Percentiles rank a stretch among this genome's conserved stretches.
Conservation (phyloP, 2,329 filamentous ascomycete genomes). For the Myriosclerotinia scirpicola region DNA sequence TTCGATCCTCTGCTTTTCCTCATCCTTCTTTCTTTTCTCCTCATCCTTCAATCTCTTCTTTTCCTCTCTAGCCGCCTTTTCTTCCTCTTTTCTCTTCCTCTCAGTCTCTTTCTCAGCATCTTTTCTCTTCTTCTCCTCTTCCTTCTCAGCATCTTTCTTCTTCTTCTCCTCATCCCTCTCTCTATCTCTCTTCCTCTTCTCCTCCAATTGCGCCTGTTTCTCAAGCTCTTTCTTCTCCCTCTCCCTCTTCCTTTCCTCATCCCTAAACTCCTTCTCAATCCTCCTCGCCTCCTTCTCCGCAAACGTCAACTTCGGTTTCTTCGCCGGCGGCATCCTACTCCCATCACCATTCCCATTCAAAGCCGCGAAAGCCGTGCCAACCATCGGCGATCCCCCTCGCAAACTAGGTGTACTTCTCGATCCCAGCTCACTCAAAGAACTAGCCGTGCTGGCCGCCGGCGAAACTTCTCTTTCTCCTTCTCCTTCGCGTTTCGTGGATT, state of each 20-base stretch:
- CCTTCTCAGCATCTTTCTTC: slow-evolving; percentile 46
- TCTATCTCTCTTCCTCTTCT: slow-evolving; percentile 42
- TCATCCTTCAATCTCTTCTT: slow-evolving; percentile 40
- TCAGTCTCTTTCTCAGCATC: slow-evolving; percentile 39
- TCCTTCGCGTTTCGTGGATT: too few relatives aligned
- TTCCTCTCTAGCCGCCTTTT: slow-evolving; percentile 41
- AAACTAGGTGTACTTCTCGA: slow-evolving; percentile 28
- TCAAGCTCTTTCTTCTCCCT: slow-evolving; percentile 41
- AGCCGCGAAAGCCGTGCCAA: slow-evolving; percentile 29
- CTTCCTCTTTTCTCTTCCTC: slow-evolving; percentile 42
- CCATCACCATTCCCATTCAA: slow-evolving; percentile 27
- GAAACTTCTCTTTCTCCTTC: slow-evolving; percentile 24
- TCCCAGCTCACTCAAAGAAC: slow-evolving; percentile 31
- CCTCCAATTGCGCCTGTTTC: slow-evolving; percentile 40
- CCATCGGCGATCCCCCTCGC: slow-evolving; percentile 20
- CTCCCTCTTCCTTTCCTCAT: slow-evolving; percentile 38
- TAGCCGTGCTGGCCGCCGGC: slow-evolving; percentile 30
- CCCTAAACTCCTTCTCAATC: slow-evolving; percentile 39
- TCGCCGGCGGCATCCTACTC: slow-evolving; percentile 30
- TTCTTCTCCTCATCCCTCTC: slow-evolving; percentile 35
- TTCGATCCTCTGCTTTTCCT: slow-evolving; percentile 46
- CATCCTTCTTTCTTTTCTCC: slow-evolving; percentile 40
- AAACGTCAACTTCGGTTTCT: slow-evolving; percentile 37
- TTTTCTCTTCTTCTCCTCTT: slow-evolving; percentile 45
- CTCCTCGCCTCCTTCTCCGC: slow-evolving; percentile 43